Percentiles rank a stretch among this genome's conserved stretches.
These are phyloP conservation scores for Amoebophrya sp. DNA, from an alignment of 169 alveolate species.

Conservation along the genomic window DNA sequence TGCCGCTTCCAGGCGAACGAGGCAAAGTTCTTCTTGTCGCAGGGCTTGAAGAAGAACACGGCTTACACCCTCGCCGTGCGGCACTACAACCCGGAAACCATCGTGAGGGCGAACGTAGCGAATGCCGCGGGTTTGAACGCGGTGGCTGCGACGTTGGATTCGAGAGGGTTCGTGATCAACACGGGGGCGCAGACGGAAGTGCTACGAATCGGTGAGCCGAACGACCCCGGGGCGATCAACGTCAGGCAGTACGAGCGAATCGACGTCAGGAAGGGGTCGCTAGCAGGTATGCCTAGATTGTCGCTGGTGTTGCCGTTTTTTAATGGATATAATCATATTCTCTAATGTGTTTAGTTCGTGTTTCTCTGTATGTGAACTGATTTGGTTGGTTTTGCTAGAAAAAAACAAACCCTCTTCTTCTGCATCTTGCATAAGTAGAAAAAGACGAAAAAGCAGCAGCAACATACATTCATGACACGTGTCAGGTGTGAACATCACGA, in stretches of 20 bases:
- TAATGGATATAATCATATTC: no score
- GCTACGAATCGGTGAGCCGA: conserved; percentile 8
- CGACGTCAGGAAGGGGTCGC: not conserved
- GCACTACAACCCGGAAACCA: conserved; percentile 8
- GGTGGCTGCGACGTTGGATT: not conserved
- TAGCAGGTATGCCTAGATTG: not conserved
- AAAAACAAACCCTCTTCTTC: no score
- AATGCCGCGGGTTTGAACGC: not conserved
- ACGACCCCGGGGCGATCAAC: not conserved
- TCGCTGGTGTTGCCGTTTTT: no score
- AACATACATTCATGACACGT: no score
- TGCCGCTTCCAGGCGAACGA: conserved; percentile 19
- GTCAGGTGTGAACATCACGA: not conserved
- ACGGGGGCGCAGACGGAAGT: not conserved
- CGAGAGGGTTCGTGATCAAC: not conserved
- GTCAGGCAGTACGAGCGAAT: not conserved
- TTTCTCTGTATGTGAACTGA: no score
- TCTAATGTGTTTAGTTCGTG: no score
- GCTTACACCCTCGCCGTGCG: not conserved
- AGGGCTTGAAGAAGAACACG: not conserved
- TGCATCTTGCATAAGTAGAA: no score
- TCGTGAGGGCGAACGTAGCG: not conserved
- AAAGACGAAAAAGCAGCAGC: no score
- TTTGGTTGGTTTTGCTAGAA: no score
- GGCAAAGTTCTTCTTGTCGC: not conserved